These are phyloP conservation scores for Peterozyma xylosa DNA, from an alignment of 805 yeast species.

Conservation along the genomic window DNA sequence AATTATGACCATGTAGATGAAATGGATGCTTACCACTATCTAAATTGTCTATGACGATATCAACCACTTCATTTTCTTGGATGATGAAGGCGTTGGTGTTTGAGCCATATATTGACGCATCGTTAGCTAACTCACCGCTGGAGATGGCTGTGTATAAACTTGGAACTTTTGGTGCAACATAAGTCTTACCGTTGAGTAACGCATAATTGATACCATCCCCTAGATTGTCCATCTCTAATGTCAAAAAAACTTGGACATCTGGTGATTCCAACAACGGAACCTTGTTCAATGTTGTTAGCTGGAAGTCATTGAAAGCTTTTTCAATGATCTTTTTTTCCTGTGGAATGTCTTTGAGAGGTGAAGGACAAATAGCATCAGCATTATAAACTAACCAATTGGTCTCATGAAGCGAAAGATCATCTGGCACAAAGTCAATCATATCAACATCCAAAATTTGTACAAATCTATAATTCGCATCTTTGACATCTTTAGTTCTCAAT, in stretches of 20 bases:
- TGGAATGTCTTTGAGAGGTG: constrained; percentile 27
- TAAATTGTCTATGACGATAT: constrained; percentile 67
- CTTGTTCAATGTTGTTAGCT: constrained; percentile 30
- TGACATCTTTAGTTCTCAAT: constrained; percentile 42
- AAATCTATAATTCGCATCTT: constrained; percentile 46
- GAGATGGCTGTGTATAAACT: constrained; percentile 57
- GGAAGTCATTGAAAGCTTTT: constrained; percentile 37
- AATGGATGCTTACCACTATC: constrained; percentile 79
- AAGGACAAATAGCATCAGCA: constrained; percentile 8
- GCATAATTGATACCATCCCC: constrained; percentile 76
- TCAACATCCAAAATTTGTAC: constrained; percentile 54
- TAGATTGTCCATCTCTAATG: constrained; percentile 57
- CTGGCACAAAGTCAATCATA: constrained; percentile 68
- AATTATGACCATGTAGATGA: constrained; percentile 71
- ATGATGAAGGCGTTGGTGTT: constrained; percentile 60
- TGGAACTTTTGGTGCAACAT: constrained; percentile 63
- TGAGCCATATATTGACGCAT: constrained; percentile 64
- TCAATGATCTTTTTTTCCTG: constrained; percentile 47
- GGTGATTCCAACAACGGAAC: constrained; percentile 44
- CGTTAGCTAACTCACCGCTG: constrained; percentile 47
- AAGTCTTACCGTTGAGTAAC: constrained; percentile 62
- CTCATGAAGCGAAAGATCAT: constrained; percentile 43
- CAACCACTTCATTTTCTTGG: constrained; percentile 56
- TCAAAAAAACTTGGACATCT: constrained; percentile 53
- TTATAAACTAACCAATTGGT: constrained; percentile 53